Percentiles rank a stretch among this genome's conserved stretches.
phyloP scores from a whole-genome alignment of 768 basidiomycete species.

The Suillus clintonianus region DNA sequence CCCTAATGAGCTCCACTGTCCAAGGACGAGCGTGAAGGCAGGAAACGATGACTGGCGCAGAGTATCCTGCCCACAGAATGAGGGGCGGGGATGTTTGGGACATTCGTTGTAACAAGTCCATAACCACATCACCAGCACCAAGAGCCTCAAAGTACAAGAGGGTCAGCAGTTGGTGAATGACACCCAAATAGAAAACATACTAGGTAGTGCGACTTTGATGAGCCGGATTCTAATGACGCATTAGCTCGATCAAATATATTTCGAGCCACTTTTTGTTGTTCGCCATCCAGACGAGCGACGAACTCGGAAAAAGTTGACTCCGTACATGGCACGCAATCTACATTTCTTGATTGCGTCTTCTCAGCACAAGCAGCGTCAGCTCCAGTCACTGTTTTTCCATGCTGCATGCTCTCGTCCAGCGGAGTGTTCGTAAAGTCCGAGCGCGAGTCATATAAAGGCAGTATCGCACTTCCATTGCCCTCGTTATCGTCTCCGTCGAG shows the following conservation, averaged over 20 bases:
- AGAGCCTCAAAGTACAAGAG: constrained; percentile 12
- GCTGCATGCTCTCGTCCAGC: constrained; percentile 21
- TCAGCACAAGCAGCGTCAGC: constrained; percentile 50
- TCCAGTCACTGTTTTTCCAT: constrained; percentile 47
- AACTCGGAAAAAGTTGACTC: constrained; percentile 20
- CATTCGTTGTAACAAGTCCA: constrained; percentile 43
- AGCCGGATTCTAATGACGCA: constrained; percentile 21
- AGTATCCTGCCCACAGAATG: constrained; percentile 70
- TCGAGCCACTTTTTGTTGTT: constrained; percentile 19
- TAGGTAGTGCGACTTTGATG: constrained; percentile 29
- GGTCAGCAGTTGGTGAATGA: constrained; percentile 4
- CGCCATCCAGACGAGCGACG: constrained; percentile 17
- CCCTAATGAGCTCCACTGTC: constrained; percentile 53
- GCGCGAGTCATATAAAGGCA: background rate
- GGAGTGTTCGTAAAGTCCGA: background rate
- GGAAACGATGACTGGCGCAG: constrained; percentile 55
- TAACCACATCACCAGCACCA: constrained; percentile 22
- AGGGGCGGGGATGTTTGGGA: constrained; percentile 52
- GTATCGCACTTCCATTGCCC: background rate
- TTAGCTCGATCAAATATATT: constrained; percentile 19
- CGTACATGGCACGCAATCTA: constrained; percentile 36
- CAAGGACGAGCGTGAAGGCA: constrained; percentile 52
- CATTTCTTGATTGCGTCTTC: constrained; percentile 21
- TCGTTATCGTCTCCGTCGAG: constrained; percentile 1
- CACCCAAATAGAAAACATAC: constrained; percentile 24